Base-by-base conservation (phyloP, 2,329 filamentous ascomycete genomes). In the Catunica adiposa region DNA sequence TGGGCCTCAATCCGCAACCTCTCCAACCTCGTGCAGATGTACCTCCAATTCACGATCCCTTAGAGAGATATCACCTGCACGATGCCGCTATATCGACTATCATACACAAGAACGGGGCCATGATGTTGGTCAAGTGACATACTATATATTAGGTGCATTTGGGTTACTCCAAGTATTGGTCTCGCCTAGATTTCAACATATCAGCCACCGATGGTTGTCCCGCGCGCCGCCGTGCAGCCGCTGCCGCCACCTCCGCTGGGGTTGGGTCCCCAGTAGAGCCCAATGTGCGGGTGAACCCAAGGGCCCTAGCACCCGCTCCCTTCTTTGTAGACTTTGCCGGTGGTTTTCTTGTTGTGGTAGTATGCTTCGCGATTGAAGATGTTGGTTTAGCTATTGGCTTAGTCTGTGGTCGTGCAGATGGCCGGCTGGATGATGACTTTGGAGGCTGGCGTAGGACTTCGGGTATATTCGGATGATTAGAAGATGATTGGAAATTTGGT, bases 141-240 rank as follows among this genome's bases (percentile, higher is more conserved):
- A 44, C 7, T 22, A 8, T 44, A n/a, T 17, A 44, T n/a, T 4
- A 17, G 8, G 15, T 22, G 20, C 40, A 44, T 17, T n/a, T 17
- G 8, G 9, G 20, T 44, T 17, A 15, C 15, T 44, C 20, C 20
- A n/a, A 40, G 20, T 29, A 37, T 25, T 23, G 3, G 23, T 23
- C 52, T 22, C 52, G 20, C 9, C 22, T 26, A 15, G 40, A 8
- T 38, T 31, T 46, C 52, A 59, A 54, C 56, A 60, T 51, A 20
- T 59, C 59, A 9, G 53, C 54, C 17, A 60, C 51, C 14, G 59
- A 59, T 3, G 42, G 59, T 31, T 60, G 59, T 15, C 47, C 48
- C n/a, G 29, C 11, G 6, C 48, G 22, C 25, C 48, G 14, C 17
- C 48, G 22, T 11, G 48, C 48, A 15, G 25, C 48, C 9, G 48